These are phyloP conservation scores for Vicia faba DNA, from an alignment of 306 rosid genomes.

Conservation along the genomic window DNA sequence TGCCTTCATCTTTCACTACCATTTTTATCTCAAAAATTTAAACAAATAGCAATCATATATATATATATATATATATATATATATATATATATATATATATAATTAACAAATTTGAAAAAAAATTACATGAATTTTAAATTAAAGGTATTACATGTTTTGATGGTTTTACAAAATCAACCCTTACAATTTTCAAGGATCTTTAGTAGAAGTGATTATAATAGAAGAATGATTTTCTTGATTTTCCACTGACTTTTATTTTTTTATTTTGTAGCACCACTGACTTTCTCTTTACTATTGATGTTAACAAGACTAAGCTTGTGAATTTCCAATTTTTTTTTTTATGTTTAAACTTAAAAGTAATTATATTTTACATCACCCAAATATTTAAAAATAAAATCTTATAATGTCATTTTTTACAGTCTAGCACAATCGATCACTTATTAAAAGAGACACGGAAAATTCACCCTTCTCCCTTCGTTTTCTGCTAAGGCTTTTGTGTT, in stretches of 20 bases:
- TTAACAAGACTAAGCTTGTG: slow-evolving; percentile 1
- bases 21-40: too few species aligned
- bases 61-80: too few species aligned
- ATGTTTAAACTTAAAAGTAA: slow-evolving; percentile 12
- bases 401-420: not conserved
- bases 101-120: too few species aligned
- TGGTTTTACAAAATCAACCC: too few species aligned
- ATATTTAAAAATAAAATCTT: too few species aligned
- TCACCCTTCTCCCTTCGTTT: slow-evolving; percentile 96
- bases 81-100: too few species aligned
- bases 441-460: slow-evolving; percentile 20
- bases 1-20: too few species aligned
- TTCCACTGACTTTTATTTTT: not conserved
- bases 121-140: too few species aligned
- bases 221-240: not conserved
- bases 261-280: not conserved
- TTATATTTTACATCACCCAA: too few species aligned
- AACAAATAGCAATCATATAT: too few species aligned
- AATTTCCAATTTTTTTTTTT: not conserved
- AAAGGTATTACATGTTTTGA: too few species aligned
- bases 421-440: slow-evolving; percentile 12
- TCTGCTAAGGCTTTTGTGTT: slow-evolving; percentile 97
- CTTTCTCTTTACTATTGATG: not conserved
- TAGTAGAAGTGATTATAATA: slow-evolving; percentile 11
- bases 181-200: not conserved